These are phyloP conservation scores for Toxoplasma gondii DNA, from an alignment of 169 alveolate genomes.

Conservation along the genomic window DNA sequence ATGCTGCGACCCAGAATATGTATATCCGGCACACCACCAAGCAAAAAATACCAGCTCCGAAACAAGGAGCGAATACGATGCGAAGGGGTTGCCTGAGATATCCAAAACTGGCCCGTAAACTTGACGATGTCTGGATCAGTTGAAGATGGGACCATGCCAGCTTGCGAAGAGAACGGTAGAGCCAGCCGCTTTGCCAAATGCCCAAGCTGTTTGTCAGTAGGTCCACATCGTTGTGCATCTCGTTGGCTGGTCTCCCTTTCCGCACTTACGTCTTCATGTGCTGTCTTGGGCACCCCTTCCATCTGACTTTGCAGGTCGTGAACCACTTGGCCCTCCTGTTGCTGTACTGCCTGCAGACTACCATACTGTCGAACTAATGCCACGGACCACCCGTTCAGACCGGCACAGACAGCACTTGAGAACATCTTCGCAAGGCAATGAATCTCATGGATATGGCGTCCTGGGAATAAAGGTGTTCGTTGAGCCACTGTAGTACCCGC, in stretches of 20 bases:
- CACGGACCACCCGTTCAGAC: not conserved
- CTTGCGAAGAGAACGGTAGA: not conserved
- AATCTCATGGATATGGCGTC: not conserved
- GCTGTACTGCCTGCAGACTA: not conserved
- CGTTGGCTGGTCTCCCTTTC: too few species aligned
- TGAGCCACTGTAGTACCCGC: slow-evolving; percentile 47
- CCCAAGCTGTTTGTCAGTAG: not conserved
- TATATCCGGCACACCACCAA: not conserved
- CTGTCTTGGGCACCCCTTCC: too few species aligned
- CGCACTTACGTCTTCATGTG: too few species aligned
- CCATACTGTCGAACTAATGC: not conserved
- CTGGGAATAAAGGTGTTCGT: slow-evolving; percentile 37
- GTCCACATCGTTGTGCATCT: not conserved
- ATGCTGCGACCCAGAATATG: too few species aligned
- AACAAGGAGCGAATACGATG: not conserved
- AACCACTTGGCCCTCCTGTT: not conserved
- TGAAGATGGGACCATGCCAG: not conserved
- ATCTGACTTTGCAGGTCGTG: too few species aligned
- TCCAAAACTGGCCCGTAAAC: too few species aligned
- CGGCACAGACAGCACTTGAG: not conserved
- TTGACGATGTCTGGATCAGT: not conserved
- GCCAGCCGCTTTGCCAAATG: not conserved
- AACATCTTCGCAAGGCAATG: not conserved
- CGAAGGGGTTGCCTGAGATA: not conserved
- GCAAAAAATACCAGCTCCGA: not conserved